These are phyloP conservation scores for Boletus patriciae DNA, from an alignment of 768 basidiomycete genomes.

Conservation along the genomic window DNA sequence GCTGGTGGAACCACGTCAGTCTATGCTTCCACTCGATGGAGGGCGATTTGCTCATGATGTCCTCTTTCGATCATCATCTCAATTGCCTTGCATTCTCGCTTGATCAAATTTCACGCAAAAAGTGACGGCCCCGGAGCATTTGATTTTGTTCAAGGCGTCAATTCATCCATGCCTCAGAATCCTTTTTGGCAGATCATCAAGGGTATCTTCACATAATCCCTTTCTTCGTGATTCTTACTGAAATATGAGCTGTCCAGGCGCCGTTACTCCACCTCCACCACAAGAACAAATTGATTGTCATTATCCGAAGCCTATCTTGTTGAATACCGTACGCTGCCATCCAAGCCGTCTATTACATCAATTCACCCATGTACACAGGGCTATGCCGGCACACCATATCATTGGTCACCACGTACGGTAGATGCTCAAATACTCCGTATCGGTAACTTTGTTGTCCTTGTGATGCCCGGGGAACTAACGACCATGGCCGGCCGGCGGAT, in stretches of 20 bases:
- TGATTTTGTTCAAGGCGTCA: slow-evolving; percentile 75
- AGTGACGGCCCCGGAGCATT: slow-evolving; percentile 75
- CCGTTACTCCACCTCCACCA: slow-evolving; percentile 63
- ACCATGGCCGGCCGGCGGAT: slow-evolving; percentile 81
- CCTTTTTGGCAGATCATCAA: slow-evolving; percentile 83
- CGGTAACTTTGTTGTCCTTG: slow-evolving; percentile 72
- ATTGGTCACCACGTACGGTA: slow-evolving; percentile 73
- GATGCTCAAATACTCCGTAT: slow-evolving; percentile 76
- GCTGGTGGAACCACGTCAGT: slow-evolving; percentile 79
- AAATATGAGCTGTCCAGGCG: slow-evolving; percentile 2
- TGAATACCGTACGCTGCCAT: slow-evolving; percentile 49
- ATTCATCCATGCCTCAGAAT: slow-evolving; percentile 62
- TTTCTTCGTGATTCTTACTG: neutral
- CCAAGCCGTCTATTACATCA: neutral
- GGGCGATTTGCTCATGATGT: neutral
- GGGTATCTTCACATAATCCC: slow-evolving; percentile 30
- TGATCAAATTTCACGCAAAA: neutral
- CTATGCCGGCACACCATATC: slow-evolving; percentile 63
- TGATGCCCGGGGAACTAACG: slow-evolving; percentile 77
- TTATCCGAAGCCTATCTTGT: slow-evolving; percentile 72
- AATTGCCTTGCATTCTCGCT: neutral
- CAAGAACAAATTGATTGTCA: slow-evolving; percentile 69
- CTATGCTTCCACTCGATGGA: neutral
- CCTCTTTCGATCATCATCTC: neutral
- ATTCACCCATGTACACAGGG: slow-evolving; percentile 44